phyloP scores from a whole-genome alignment of 2,329 filamentous ascomycete species.

The Penicillium sp. region DNA sequence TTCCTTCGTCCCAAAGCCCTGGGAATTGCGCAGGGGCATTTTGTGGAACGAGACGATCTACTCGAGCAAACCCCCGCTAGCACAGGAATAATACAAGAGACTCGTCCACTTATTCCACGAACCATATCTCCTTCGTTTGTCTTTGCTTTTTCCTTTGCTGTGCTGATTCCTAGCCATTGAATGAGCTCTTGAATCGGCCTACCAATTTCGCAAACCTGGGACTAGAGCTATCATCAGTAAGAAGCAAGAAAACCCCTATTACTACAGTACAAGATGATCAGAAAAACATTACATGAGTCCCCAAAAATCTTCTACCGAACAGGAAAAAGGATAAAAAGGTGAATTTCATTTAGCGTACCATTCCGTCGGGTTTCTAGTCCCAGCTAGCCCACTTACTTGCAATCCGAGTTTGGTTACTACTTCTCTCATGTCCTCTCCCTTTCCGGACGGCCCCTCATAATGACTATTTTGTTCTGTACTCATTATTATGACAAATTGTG shows the following conservation, averaged over 20 bases:
- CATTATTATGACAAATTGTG: not conserved
- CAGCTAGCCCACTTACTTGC: slow-evolving; percentile 4
- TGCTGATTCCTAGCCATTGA: not conserved
- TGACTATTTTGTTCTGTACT: not conserved
- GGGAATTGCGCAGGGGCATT: slow-evolving; percentile 9
- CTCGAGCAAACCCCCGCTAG: not conserved
- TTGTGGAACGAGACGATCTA: slow-evolving; percentile 13
- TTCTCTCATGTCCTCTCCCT: not conserved
- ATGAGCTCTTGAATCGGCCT: not conserved
- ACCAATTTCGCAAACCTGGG: slow-evolving; percentile 4
- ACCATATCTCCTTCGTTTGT: not conserved
- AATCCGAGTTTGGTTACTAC: not conserved
- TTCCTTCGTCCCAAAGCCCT: slow-evolving; percentile 8
- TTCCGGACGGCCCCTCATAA: not conserved
- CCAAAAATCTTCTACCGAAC: not conserved
- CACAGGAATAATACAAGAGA: not conserved
- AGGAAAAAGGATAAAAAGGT: not conserved
- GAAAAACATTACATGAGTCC: not conserved
- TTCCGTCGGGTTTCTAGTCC: slow-evolving; percentile 17
- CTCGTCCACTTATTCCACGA: not conserved
- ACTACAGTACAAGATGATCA: not conserved
- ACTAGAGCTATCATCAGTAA: not conserved
- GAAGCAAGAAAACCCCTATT: not conserved
- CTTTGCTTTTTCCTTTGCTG: not conserved
- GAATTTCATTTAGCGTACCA: slow-evolving; percentile 20